phyloP scores from a whole-genome alignment of 805 yeast genomes.

The Candida peoriensis region DNA sequence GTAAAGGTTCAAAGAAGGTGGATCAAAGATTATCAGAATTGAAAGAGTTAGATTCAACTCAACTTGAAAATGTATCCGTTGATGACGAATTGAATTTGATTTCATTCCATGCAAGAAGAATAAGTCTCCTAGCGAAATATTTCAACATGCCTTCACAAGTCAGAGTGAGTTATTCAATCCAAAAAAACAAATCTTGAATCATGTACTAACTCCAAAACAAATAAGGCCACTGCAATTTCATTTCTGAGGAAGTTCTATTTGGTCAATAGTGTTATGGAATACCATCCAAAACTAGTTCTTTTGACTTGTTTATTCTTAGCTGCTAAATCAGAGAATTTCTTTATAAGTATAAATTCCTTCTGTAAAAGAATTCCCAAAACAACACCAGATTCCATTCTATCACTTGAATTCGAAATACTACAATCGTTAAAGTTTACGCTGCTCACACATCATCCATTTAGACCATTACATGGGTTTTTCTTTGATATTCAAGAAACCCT shows the following conservation, averaged over 20 bases:
- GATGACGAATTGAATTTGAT: constrained; percentile 73
- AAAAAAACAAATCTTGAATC: too few relatives aligned
- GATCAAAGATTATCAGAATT: constrained; percentile 29
- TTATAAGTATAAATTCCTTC: constrained; percentile 79
- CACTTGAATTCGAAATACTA: constrained; percentile 72
- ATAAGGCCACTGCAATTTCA: constrained; percentile 69
- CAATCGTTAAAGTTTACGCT: constrained; percentile 75
- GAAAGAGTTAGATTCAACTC: constrained; percentile 26
- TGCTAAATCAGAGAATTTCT: constrained; percentile 88
- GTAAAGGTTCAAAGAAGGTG: constrained; percentile 39
- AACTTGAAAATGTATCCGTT: constrained; percentile 38
- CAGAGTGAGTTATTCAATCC: constrained; percentile 28
- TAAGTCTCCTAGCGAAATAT: constrained; percentile 62
- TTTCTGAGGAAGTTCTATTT: constrained; percentile 80
- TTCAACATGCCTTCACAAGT: constrained; percentile 87
- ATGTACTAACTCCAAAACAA: neutral
- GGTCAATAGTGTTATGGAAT: constrained; percentile 76
- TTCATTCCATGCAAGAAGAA: constrained; percentile 65
- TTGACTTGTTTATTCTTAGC: constrained; percentile 83
- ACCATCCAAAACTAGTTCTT: constrained; percentile 81
- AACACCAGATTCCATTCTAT: constrained; percentile 61
- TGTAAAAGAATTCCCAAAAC: constrained; percentile 65
- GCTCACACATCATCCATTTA: constrained; percentile 81
- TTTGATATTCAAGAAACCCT: constrained; percentile 73
- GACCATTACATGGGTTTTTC: constrained; percentile 91